Conservation (phyloP, 116 monocot species). For the Cymodocea nodosa region DNA sequence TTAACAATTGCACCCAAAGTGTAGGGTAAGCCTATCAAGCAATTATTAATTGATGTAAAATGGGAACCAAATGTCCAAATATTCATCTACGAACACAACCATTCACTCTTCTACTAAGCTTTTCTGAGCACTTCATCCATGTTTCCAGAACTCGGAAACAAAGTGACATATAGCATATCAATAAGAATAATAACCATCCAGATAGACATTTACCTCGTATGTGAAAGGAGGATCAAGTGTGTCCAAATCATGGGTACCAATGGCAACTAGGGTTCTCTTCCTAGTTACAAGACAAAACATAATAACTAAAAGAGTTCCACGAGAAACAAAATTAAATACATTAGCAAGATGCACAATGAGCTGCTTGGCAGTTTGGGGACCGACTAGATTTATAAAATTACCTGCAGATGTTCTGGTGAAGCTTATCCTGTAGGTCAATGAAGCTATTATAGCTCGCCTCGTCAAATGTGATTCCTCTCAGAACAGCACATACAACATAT, state of each 20-base stretch:
- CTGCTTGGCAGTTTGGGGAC: not conserved
- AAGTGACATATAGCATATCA: not conserved
- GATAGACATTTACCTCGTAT: constrained; percentile 49
- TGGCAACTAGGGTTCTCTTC: constrained; percentile 85
- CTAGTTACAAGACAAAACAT: constrained; percentile 16
- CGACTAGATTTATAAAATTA: constrained; percentile 9
- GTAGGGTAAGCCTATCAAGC: too few species aligned
- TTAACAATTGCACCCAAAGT: too few species aligned
- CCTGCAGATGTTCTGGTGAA: constrained; percentile 94
- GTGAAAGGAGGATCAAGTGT: constrained; percentile 67
- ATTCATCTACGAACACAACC: too few species aligned
- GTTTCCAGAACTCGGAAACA: too few species aligned
- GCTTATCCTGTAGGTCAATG: constrained; percentile 95
- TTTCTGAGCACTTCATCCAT: too few species aligned
- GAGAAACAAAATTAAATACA: not conserved
- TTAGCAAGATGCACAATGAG: too few species aligned
- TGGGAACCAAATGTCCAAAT: too few species aligned
- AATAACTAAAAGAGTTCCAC: not conserved
- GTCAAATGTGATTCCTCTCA: constrained; percentile 74
- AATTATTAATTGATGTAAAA: too few species aligned
- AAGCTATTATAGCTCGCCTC: constrained; percentile 85
- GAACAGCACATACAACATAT: constrained; percentile 76
- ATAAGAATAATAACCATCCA: not conserved
- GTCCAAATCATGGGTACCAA: constrained; percentile 96
- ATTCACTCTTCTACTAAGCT: too few species aligned